Evolutionary conservation across 257 asterid genomes (phyloP).

Genomic region (Cruciata laevipes): DNA sequence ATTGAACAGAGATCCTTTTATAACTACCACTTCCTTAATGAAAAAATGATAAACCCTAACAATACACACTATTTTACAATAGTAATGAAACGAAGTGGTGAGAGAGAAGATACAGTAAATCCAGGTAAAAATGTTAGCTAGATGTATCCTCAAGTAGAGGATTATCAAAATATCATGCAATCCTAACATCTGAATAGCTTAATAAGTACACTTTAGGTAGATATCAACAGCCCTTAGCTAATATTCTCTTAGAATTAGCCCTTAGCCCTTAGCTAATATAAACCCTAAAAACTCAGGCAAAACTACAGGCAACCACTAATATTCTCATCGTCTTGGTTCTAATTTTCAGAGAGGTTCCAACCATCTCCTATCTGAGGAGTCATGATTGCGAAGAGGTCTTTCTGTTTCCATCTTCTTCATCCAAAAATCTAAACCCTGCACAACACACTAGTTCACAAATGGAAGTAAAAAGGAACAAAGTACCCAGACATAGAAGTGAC

Average conservation of each 20-base stretch:
- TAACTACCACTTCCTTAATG: too few relatives aligned
- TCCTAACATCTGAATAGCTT: neutral
- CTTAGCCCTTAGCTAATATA: too few relatives aligned
- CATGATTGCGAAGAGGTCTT: neutral
- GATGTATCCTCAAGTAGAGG: neutral
- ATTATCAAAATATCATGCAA: neutral
- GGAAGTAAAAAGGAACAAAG: too few relatives aligned
- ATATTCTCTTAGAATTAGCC: too few relatives aligned
- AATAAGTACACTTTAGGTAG: neutral
- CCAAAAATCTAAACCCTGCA: neutral
- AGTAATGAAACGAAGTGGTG: too few relatives aligned
- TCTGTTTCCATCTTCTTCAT: neutral
- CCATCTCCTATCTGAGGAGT: neutral
- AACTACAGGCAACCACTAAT: neutral
- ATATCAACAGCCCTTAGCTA: neutral
- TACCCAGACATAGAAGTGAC: neutral
- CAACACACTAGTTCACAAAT: neutral
- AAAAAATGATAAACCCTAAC: too few relatives aligned
- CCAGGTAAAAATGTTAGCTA: neutral
- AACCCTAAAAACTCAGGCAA: too few relatives aligned
- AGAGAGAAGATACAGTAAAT: neutral
- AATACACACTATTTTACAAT: too few relatives aligned
- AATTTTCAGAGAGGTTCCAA: neutral
- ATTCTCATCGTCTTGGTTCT: neutral
- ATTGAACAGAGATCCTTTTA: too few relatives aligned